Evolutionary conservation across 257 asterid species (phyloP).

Genomic region (Plantago major): DNA sequence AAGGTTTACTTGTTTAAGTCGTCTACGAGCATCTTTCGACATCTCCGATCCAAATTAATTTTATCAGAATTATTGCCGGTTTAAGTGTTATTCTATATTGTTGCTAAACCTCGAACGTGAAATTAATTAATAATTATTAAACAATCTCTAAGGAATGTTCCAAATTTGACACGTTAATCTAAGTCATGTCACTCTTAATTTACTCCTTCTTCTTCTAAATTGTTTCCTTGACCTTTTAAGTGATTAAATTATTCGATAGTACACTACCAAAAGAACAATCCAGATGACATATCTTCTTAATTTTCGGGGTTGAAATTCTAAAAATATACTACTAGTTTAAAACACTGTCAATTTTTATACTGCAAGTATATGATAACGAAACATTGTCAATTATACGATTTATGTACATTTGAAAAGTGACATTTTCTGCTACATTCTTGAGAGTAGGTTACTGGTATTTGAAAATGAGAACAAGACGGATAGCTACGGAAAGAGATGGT

Average conservation of each 20-base stretch:
- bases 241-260: no score
- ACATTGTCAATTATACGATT: no score
- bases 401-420: no score
- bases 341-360: no score
- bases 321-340: no score
- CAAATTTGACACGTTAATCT: slow-evolving; percentile 21
- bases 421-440: no score
- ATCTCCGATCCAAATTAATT: slow-evolving; percentile 11
- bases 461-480: no score
- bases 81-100: slow-evolving; percentile 18
- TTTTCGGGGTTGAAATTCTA: no score
- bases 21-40: slow-evolving; percentile 29
- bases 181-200: not conserved
- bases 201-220: not conserved
- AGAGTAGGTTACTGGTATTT: no score
- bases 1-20: slow-evolving; percentile 9
- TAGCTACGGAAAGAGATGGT: no score
- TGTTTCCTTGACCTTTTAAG: not conserved
- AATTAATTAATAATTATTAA: slow-evolving; percentile 21
- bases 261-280: not conserved
- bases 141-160: slow-evolving; percentile 21
- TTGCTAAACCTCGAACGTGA: slow-evolving; percentile 24
- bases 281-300: not conserved
- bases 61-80: slow-evolving; percentile 21
- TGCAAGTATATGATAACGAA: no score